phyloP scores from a whole-genome alignment of 495 filamentous ascomycete species.

The Jackrogersella multiformis region DNA sequence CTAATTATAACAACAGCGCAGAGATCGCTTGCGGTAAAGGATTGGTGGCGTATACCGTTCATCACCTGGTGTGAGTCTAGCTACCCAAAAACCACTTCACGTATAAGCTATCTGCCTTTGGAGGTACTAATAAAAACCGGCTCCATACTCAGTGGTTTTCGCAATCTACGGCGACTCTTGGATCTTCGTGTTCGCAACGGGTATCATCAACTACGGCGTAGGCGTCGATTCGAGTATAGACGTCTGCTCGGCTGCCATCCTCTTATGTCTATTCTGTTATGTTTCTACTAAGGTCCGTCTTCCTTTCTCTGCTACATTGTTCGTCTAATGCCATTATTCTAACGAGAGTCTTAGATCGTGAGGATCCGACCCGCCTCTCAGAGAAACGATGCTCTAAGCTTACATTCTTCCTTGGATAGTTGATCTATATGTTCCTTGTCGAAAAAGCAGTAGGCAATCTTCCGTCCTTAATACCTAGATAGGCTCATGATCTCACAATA shows the following conservation, averaged over 20 bases:
- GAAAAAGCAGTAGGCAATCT: conserved; percentile 59
- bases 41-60: conserved; percentile 56
- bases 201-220: conserved; percentile 59
- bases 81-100: background rate
- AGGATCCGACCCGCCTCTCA: conserved; percentile 4
- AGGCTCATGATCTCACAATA: conserved; percentile 1
- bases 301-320: background rate
- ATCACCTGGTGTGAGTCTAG: conserved; percentile 57
- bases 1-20: conserved; percentile 45
- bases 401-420: conserved; percentile 37
- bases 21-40: conserved; percentile 48
- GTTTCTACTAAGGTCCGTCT: conserved; percentile 61
- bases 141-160: conserved; percentile 53
- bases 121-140: background rate
- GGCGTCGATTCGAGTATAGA: conserved; percentile 53
- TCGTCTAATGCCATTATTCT: background rate
- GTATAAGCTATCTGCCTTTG: background rate
- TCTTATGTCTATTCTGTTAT: conserved; percentile 62
- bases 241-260: conserved; percentile 59
- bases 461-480: background rate
- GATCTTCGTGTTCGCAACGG: conserved; percentile 60
- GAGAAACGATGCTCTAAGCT: background rate
- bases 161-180: conserved; percentile 62
- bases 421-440: conserved; percentile 63
- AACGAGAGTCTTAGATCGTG: conserved; percentile 50